Conservation (phyloP, 2,329 filamentous ascomycete genomes). For the Amesomyces nigricolor region DNA sequence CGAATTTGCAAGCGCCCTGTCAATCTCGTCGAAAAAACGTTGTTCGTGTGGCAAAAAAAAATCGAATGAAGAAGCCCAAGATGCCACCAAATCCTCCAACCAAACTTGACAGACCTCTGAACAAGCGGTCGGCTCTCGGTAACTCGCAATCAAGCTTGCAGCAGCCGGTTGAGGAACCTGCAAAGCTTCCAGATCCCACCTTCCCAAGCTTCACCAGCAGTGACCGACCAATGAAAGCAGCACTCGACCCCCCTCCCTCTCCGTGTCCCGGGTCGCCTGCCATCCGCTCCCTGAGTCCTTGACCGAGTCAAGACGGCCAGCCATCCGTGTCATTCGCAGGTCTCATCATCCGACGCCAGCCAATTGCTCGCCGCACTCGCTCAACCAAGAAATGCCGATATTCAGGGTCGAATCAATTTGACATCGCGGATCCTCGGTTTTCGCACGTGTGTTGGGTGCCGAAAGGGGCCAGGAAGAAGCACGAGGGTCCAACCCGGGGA, state of each 20-base stretch:
- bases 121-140: neutral
- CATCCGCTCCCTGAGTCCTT: conserved; percentile 16
- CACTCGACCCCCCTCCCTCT: neutral
- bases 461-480: neutral
- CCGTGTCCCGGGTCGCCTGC: conserved; percentile 1
- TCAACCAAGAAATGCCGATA: neutral
- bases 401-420: neutral
- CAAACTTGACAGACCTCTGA: neutral
- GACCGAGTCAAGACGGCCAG: conserved; percentile 23
- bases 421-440: neutral
- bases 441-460: neutral
- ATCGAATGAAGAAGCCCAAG: too few species aligned
- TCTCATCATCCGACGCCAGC: neutral
- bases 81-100: too few species aligned
- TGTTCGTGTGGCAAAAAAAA: too few species aligned
- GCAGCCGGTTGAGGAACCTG: conserved; percentile 7
- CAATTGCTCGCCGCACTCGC: neutral
- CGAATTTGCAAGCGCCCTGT: too few species aligned
- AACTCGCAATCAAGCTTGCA: conserved; percentile 2
- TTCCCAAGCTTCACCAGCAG: conserved; percentile 13
- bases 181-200: conserved; percentile 17
- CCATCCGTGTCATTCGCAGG: conserved; percentile 16
- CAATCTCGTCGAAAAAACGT: too few species aligned
- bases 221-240: conserved; percentile 18
- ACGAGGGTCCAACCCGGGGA: too few species aligned